A percentile compares a stretch with the other conserved stretches of the same genome.
phyloP scores from a whole-genome alignment of 2,329 filamentous ascomycete genomes.

The Xylaria digitata region DNA sequence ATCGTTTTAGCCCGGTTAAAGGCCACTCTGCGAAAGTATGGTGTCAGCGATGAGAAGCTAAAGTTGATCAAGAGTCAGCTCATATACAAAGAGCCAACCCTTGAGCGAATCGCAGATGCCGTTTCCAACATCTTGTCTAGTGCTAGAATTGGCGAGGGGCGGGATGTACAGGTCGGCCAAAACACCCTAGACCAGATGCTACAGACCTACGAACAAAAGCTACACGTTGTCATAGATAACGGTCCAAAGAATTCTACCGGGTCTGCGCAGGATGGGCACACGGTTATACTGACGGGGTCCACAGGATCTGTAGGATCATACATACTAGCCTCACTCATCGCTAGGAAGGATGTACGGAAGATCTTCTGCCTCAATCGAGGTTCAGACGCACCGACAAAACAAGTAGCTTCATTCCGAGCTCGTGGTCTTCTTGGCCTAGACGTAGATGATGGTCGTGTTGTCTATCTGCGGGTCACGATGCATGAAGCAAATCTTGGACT shows the following conservation, averaged over 20 bases:
- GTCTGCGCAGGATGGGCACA: not conserved
- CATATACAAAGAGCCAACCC: constrained; percentile 21
- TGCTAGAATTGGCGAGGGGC: not conserved
- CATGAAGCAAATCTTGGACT: constrained; percentile 38
- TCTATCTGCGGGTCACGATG: constrained; percentile 37
- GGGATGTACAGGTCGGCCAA: not conserved
- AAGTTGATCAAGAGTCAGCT: constrained; percentile 15
- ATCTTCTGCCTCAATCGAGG: constrained; percentile 31
- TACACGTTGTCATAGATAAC: not conserved
- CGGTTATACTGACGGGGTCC: constrained; percentile 26
- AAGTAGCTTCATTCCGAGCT: constrained; percentile 22
- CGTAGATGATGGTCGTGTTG: constrained; percentile 22
- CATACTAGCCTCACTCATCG: constrained; percentile 26
- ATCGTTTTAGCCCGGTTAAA: constrained; percentile 23
- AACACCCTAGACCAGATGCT: constrained; percentile 9
- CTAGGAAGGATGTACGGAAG: constrained; percentile 18
- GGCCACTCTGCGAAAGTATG: constrained; percentile 23
- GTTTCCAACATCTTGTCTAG: constrained; percentile 13
- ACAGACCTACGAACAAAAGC: constrained; percentile 15
- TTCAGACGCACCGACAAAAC: not conserved
- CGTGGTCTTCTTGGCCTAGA: constrained; percentile 14
- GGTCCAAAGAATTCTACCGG: not conserved
- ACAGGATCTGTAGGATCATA: constrained; percentile 34
- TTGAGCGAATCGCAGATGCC: constrained; percentile 13
- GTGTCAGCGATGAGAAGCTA: constrained; percentile 7